Conservation (phyloP, 257 asterid species). For the Gentiana dahurica region DNA sequence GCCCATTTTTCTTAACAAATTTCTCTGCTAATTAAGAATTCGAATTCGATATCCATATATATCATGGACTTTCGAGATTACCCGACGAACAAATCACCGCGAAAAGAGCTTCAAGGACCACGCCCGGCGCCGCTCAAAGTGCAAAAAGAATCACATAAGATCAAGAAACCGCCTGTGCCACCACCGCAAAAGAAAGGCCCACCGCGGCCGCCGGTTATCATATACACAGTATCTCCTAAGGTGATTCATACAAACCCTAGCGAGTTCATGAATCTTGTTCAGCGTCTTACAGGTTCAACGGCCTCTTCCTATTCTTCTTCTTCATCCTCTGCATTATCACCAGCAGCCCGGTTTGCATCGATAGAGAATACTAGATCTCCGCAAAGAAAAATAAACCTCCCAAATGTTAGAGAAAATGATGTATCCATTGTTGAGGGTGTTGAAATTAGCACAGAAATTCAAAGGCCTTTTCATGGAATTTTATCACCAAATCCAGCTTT, state of each 20-base stretch:
- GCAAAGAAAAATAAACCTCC: slow-evolving; percentile 19
- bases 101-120: slow-evolving; percentile 75
- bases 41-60: slow-evolving; percentile 1
- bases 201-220: slow-evolving; percentile 83
- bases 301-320: slow-evolving; percentile 10
- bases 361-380: slow-evolving; percentile 40
- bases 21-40: background rate
- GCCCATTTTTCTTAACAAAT: background rate
- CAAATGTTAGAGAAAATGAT: slow-evolving; percentile 10
- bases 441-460: slow-evolving; percentile 24
- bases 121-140: slow-evolving; percentile 80
- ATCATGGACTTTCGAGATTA: slow-evolving; percentile 42
- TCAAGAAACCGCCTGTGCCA: slow-evolving; percentile 56
- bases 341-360: slow-evolving; percentile 82
- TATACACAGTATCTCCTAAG: slow-evolving; percentile 90
- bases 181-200: slow-evolving; percentile 37
- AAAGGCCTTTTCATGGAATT: slow-evolving; percentile 53
- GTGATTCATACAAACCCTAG: slow-evolving; percentile 90
- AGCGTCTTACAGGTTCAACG: slow-evolving; percentile 62
- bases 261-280: slow-evolving; percentile 95
- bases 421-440: slow-evolving; percentile 23
- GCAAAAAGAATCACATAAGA: slow-evolving; percentile 76
- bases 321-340: slow-evolving; percentile 44
- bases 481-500: slow-evolving; percentile 82
- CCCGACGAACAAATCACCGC: slow-evolving; percentile 44